Base-by-base conservation (phyloP, 78 protist genomes). In the Planoprotostelium fungivorum region DNA sequence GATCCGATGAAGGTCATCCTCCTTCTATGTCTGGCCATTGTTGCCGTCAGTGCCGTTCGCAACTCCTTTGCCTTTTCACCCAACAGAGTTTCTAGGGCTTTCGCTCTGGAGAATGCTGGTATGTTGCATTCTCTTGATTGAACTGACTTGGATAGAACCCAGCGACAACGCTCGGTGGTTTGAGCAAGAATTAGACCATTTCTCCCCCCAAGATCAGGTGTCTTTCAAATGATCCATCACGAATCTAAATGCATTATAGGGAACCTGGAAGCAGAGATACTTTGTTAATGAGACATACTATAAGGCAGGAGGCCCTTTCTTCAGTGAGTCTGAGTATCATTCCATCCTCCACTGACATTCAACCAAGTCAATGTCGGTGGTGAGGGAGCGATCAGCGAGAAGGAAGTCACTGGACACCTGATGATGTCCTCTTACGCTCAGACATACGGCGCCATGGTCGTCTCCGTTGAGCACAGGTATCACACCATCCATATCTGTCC, bases 381-480 rank as follows among this genome's bases (percentile, higher is more conserved):
- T 29, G 94, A 92, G 35, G 94, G 94, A 10, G 93, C 94, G 37
- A 34, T 86, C 37, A 9, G 37, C 1, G 38, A 84, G 39, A 34
- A 84, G 28, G 34, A 83, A 37, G 94, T 92, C 0, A 85, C 89
- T 10, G 94, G 94, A 51, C 94, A 92, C 85, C 88, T 88, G 73
- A 83, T 92, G 36, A 34, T 92, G 34, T 90, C 89, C 29, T 34
- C n/a, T 28, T 92, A 92, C 73, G 96, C 96, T 0, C 73, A 90
- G 73, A 63, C 38, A 1, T 89, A 88, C 38, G 37, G 87, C 36
- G 96, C 93, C 0, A 38, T 88, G 29, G 87, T 94, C 29, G 93
- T 94, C 1, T 63, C 92, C 0, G 89, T 90, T 38, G 96, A 94
- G 73, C 96, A 92, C 63, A 38, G 94, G 37, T 91, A 38, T 34